Base-by-base conservation (phyloP, 306 rosid genomes). In the Arachis stenosperma region DNA sequence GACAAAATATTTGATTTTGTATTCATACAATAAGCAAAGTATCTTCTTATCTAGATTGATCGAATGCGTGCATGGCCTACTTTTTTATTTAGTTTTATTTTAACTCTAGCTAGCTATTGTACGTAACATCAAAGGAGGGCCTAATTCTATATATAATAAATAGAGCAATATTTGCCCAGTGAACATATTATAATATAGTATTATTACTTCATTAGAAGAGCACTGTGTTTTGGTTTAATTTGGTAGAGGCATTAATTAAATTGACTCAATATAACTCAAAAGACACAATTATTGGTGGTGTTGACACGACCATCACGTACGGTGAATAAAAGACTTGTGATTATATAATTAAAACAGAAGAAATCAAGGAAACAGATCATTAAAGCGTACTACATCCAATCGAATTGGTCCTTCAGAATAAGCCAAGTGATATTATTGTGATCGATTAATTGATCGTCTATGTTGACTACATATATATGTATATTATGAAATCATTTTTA, bases 1-100 rank as follows among this genome's bases (percentile, higher is more conserved):
- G 27, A 22, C 27, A 22, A 22, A 22, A 22, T 22, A 22, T 22
- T 22, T 90, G 79, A 78, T 89, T 81, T 78, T 88, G 93, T 84
- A 77, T 79, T 88, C 82, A 57, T 76, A 73, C 83, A 75, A 70
- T 75, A 82, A 87, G 78, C 96, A 90, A 74, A 63, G 69, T 91
- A 97, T 91, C 84, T 81, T 94, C 93, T 79, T 67, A 22, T 22
- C 27, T 22, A 22, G 27, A 22, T 22, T 22, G 27, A 22, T 22
- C 27, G 80, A 81, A 81, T 86, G 86, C 82, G 84, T 79, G 82
- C 97, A 92, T 9, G 50, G 46, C 40, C 64, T 70, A 61, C 77
- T 46, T 82, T 74, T 81, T 73, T 77, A 68, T 22, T 22, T 22
- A 22, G 70, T 71, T 79, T 55, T 65, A 44, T 75, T 67, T 62